Conservation (phyloP, 345 rosid genomes). For the Corchorus olitorius region DNA sequence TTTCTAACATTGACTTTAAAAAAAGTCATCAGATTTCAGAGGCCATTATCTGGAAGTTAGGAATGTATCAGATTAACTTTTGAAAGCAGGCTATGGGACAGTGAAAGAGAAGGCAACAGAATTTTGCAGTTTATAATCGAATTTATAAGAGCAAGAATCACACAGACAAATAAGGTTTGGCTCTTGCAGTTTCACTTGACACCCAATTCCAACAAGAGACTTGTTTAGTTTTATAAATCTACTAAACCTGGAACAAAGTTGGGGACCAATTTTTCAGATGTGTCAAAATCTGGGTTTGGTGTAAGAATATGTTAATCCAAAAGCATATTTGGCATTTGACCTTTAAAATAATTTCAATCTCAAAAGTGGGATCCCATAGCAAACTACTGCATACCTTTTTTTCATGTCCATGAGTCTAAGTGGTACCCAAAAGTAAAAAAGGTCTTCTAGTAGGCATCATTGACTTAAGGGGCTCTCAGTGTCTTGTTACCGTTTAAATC, state of each 20-base stretch:
- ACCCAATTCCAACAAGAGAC: not conserved
- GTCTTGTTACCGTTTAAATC: too few species aligned
- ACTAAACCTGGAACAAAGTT: not conserved
- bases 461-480: too few species aligned
- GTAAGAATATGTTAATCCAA: not conserved
- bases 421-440: not conserved
- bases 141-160: conserved; percentile 4
- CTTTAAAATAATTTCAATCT: not conserved
- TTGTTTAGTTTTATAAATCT: not conserved
- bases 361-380: not conserved
- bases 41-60: conserved; percentile 10
- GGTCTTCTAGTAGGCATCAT: too few species aligned
- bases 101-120: not conserved
- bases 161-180: conserved; percentile 7
- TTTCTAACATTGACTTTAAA: not conserved
- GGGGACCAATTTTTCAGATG: conserved; percentile 1
- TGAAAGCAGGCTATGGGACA: not conserved
- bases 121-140: not conserved
- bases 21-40: not conserved
- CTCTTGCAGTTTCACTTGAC: not conserved
- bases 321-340: not conserved
- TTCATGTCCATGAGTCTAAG: conserved; percentile 8
- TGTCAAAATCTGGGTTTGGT: not conserved
- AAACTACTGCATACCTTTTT: not conserved
- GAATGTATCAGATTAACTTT: not conserved